These are phyloP conservation scores for Colletotrichum falcatum DNA, from an alignment of 2,329 filamentous ascomycete species.

Conservation along the genomic window DNA sequence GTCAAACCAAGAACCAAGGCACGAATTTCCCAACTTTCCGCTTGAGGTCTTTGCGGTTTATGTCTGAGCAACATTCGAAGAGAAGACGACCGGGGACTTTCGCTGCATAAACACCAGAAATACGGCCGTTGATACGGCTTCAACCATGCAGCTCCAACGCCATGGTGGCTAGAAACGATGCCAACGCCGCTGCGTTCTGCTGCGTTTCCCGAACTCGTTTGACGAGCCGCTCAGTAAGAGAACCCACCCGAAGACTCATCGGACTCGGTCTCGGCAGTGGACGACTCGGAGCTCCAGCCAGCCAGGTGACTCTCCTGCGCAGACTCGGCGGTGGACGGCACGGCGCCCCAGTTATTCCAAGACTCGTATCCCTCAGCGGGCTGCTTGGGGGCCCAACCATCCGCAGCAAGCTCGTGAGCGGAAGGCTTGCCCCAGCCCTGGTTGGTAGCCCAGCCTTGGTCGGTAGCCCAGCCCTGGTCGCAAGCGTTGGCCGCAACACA, in stretches of 20 bases:
- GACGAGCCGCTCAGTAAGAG: accelerated
- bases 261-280: too few species aligned
- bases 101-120: neutral
- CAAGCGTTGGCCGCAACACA: neutral
- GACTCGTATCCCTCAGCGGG: too few species aligned
- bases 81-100: neutral
- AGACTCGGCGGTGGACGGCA: too few species aligned
- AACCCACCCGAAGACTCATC: accelerated
- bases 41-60: neutral
- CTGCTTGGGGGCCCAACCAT: too few species aligned
- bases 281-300: too few species aligned
- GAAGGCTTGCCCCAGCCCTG: too few species aligned
- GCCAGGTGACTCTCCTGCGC: too few species aligned
- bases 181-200: too few species aligned
- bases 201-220: neutral
- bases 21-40: neutral
- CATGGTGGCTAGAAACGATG: neutral
- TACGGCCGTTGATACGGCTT: neutral
- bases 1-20: neutral
- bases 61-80: neutral
- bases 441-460: too few species aligned
- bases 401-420: too few species aligned
- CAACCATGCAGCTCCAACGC: neutral
- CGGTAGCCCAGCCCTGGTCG: too few species aligned
- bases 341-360: too few species aligned